phyloP scores from a whole-genome alignment of 2,329 filamentous ascomycete genomes.

The Alternaria panax region DNA sequence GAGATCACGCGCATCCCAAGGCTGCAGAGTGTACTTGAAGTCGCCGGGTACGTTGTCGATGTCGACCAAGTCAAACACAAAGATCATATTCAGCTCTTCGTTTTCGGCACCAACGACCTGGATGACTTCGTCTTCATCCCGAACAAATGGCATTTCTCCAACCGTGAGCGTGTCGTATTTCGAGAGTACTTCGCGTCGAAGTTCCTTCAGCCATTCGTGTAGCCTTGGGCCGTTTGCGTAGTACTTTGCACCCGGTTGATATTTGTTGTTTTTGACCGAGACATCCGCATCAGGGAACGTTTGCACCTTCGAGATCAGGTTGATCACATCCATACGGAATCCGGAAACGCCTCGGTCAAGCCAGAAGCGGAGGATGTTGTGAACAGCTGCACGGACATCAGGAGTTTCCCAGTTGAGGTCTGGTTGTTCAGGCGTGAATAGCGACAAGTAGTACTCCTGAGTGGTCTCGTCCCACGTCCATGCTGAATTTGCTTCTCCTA shows the following conservation, averaged over 20 bases:
- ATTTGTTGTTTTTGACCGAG: conserved; percentile 42
- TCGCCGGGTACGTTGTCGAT: conserved; percentile 49
- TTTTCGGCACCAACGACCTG: conserved; percentile 53
- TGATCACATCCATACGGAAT: conserved; percentile 54
- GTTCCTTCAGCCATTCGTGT: conserved; percentile 72
- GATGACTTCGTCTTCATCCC: conserved; percentile 58
- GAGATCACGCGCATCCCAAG: conserved; percentile 45
- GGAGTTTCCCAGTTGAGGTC: conserved; percentile 85
- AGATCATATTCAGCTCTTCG: conserved; percentile 72
- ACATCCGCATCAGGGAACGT: conserved; percentile 39
- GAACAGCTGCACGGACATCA: conserved; percentile 71
- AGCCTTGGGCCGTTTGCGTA: conserved; percentile 72
- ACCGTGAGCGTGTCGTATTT: conserved; percentile 71
- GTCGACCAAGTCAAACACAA: conserved; percentile 58
- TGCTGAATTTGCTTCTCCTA: conserved; percentile 62
- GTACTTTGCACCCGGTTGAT: conserved; percentile 59
- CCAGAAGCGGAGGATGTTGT: conserved; percentile 80
- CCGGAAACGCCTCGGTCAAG: conserved; percentile 70
- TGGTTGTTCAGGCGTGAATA: conserved; percentile 79
- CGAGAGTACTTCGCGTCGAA: conserved; percentile 65
- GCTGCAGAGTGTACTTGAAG: conserved; percentile 45
- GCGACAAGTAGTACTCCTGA: conserved; percentile 76
- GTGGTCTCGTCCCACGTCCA: conserved; percentile 77
- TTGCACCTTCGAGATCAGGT: conserved; percentile 48
- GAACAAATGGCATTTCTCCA: conserved; percentile 67